phyloP scores from a whole-genome alignment of 495 filamentous ascomycete genomes.

The Penicillium crystallinum region DNA sequence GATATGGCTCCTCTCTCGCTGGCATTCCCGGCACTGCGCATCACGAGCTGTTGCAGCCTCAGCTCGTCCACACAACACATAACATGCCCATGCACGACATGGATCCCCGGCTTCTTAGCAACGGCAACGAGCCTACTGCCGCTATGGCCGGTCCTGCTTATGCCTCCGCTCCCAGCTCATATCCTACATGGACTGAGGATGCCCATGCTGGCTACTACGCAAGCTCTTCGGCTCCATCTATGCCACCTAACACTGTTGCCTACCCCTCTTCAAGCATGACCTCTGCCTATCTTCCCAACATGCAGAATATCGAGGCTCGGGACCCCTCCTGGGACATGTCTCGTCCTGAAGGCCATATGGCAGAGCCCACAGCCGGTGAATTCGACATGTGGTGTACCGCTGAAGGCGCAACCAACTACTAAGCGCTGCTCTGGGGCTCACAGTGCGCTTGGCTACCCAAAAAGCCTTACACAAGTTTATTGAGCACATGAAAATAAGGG shows the following conservation, averaged over 20 bases:
- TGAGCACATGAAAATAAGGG: background rate
- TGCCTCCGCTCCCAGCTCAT: slow-evolving; percentile 1
- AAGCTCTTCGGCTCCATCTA: background rate
- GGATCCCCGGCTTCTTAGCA: slow-evolving; percentile 41
- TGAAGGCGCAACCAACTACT: background rate
- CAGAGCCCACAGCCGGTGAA: background rate
- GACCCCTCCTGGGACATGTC: slow-evolving; percentile 9
- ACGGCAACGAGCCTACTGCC: slow-evolving; percentile 17
- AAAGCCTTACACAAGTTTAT: background rate
- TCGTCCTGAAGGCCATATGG: background rate
- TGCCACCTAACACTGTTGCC: slow-evolving; percentile 4
- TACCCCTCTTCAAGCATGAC: background rate
- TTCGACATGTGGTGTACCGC: slow-evolving; percentile 7
- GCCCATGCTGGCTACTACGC: background rate
- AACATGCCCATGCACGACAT: slow-evolving; percentile 28
- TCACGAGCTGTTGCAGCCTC: slow-evolving; percentile 48
- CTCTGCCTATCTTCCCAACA: background rate
- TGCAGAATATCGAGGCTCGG: slow-evolving; percentile 8
- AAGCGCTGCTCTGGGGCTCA: background rate
- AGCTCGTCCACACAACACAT: slow-evolving; percentile 17
- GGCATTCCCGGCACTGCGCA: slow-evolving; percentile 52
- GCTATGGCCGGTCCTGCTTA: background rate
- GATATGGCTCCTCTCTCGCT: slow-evolving; percentile 34
- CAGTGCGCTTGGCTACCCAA: background rate
- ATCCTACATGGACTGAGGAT: slow-evolving; percentile 6